Conservation (phyloP, 768 basidiomycete species). For the Termitomyces sp. region DNA sequence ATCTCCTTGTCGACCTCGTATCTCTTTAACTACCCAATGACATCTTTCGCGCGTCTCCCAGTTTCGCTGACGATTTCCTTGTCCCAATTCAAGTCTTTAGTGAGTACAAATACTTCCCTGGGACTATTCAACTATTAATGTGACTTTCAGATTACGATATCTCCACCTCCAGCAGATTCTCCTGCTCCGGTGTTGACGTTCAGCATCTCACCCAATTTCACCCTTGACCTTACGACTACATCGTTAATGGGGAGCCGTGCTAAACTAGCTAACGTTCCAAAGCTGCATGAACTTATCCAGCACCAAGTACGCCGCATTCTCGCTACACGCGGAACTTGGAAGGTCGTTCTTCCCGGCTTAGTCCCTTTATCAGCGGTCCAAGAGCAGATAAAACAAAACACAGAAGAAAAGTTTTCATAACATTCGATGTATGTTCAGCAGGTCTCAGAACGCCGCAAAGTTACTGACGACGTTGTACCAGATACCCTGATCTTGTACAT, state of each 20-base stretch:
- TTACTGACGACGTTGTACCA: not conserved
- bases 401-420: slow-evolving; percentile 21
- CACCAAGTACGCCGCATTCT: slow-evolving; percentile 73
- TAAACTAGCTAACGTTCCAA: slow-evolving; percentile 97
- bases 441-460: not conserved
- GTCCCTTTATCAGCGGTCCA: slow-evolving; percentile 30
- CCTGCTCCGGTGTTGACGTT: slow-evolving; percentile 61
- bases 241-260: slow-evolving; percentile 95
- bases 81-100: slow-evolving; percentile 68
- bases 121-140: not conserved
- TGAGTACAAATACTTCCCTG: slow-evolving; percentile 26
- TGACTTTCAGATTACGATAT: slow-evolving; percentile 50
- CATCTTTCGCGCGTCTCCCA: slow-evolving; percentile 78
- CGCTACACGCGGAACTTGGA: slow-evolving; percentile 60
- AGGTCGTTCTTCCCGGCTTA: slow-evolving; percentile 64
- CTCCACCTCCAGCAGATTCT: slow-evolving; percentile 54
- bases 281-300: slow-evolving; percentile 91
- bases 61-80: slow-evolving; percentile 78
- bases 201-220: slow-evolving; percentile 81
- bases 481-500: slow-evolving; percentile 8
- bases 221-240: slow-evolving; percentile 80
- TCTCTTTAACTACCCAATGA: slow-evolving; percentile 81
- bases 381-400: slow-evolving; percentile 33
- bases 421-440: slow-evolving; percentile 3
- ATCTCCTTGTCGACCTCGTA: slow-evolving; percentile 81